Conservation (phyloP, 2,329 filamentous ascomycete genomes). For the Sarocladium oryzae region DNA sequence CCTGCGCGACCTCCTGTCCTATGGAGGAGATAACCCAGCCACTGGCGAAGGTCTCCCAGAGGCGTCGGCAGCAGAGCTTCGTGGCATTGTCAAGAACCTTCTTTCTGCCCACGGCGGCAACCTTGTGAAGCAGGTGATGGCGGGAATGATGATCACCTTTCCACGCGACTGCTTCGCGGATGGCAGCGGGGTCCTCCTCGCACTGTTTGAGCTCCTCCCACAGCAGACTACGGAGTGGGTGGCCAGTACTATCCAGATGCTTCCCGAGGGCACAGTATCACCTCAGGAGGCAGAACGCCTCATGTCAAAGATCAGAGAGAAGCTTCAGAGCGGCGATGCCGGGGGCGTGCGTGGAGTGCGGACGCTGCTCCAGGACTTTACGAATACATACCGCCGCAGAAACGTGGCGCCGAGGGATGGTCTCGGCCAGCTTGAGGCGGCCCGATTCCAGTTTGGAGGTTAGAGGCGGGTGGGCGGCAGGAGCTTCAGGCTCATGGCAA, state of each 20-base stretch:
- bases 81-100: slow-evolving; percentile 65
- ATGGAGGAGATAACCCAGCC: slow-evolving; percentile 70
- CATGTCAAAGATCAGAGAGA: slow-evolving; percentile 73
- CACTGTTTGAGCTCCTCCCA: slow-evolving; percentile 81
- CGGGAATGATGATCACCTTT: slow-evolving; percentile 99
- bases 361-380: slow-evolving; percentile 88
- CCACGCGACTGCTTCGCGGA: slow-evolving; percentile 93
- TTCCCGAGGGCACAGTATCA: slow-evolving; percentile 77
- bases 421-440: slow-evolving; percentile 77
- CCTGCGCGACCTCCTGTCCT: slow-evolving; percentile 82
- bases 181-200: slow-evolving; percentile 84
- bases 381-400: slow-evolving; percentile 83
- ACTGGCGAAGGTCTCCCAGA: slow-evolving; percentile 51
- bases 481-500: neutral
- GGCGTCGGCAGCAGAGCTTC: slow-evolving; percentile 61
- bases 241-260: slow-evolving; percentile 71
- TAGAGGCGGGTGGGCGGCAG: slow-evolving; percentile 15
- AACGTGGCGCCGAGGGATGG: slow-evolving; percentile 95
- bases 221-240: slow-evolving; percentile 76
- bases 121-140: slow-evolving; percentile 82
- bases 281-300: slow-evolving; percentile 74
- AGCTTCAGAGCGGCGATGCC: slow-evolving; percentile 57
- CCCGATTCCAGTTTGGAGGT: slow-evolving; percentile 72
- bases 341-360: slow-evolving; percentile 68
- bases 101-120: slow-evolving; percentile 64